These are phyloP conservation scores for Kazachstania sp. DNA, from an alignment of 1,139 yeast species.

Conservation along the genomic window DNA sequence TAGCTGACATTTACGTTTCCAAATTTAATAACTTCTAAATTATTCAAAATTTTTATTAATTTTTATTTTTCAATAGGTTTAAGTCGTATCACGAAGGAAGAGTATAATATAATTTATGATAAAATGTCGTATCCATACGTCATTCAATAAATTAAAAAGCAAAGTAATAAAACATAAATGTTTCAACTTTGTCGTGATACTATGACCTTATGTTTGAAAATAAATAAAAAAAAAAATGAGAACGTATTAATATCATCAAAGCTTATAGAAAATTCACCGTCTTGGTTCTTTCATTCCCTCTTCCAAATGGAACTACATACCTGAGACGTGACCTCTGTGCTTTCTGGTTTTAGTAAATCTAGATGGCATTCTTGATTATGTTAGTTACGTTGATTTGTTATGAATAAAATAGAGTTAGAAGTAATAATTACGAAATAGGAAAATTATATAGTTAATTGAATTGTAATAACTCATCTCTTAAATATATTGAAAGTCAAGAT, in stretches of 20 bases:
- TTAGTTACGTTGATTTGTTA: neutral
- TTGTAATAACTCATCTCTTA: neutral
- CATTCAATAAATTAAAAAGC: too few relatives aligned
- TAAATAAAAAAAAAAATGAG: too few relatives aligned
- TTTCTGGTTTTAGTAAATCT: conserved; percentile 99
- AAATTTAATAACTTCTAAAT: too few relatives aligned
- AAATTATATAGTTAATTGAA: neutral
- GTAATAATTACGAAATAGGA: neutral
- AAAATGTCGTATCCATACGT: neutral
- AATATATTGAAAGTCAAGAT: neutral
- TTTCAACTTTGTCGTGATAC: too few relatives aligned
- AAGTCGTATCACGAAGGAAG: neutral
- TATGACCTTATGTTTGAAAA: too few relatives aligned
- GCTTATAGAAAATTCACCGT: conserved; percentile 23
- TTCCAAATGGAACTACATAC: conserved; percentile 49
- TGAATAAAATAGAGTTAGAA: neutral
- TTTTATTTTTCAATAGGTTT: too few relatives aligned
- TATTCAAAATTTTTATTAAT: too few relatives aligned
- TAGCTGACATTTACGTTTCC: too few relatives aligned
- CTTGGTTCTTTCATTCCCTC: conserved; percentile 37
- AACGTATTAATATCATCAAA: neutral
- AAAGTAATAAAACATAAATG: too few relatives aligned
- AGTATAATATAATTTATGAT: neutral
- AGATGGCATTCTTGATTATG: conserved; percentile 72
- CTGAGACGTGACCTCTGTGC: conserved; percentile 99